Evolutionary conservation across 2,329 filamentous ascomycete species (phyloP).

Genomic region (Colletotrichum sp.): DNA sequence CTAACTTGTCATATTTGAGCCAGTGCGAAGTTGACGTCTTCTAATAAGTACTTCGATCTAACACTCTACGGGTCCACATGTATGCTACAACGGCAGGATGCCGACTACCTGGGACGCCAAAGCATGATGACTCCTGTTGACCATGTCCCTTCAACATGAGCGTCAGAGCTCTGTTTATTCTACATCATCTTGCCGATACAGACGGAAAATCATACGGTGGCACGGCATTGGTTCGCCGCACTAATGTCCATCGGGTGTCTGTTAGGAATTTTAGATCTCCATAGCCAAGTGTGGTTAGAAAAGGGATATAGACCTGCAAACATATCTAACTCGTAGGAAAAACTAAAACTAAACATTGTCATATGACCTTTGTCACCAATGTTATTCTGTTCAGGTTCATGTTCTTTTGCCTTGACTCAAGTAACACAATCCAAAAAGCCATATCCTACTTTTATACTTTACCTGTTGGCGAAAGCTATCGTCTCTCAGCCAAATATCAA

Average conservation of each 20-base stretch:
- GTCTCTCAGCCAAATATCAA: too few species aligned
- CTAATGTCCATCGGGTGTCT: not conserved
- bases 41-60: not conserved
- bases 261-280: too few species aligned
- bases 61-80: not conserved
- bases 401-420: too few species aligned
- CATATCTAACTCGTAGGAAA: too few species aligned
- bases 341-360: too few species aligned
- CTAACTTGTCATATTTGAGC: not conserved
- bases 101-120: not conserved
- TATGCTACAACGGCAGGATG: not conserved
- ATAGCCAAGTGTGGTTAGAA: too few species aligned
- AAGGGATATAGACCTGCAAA: too few species aligned
- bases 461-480: too few species aligned
- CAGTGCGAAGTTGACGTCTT: not conserved
- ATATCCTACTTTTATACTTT: too few species aligned
- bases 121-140: not conserved
- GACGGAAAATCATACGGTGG: not conserved
- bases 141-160: not conserved
- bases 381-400: too few species aligned
- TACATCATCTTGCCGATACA: not conserved
- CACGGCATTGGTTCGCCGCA: not conserved
- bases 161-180: not conserved
- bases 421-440: too few species aligned
- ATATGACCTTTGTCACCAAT: too few species aligned